Percentiles rank a stretch among this genome's conserved stretches.
Evolutionary conservation across 2,329 filamentous ascomycete species (phyloP).

Genomic region (Colletotrichum sp.): DNA sequence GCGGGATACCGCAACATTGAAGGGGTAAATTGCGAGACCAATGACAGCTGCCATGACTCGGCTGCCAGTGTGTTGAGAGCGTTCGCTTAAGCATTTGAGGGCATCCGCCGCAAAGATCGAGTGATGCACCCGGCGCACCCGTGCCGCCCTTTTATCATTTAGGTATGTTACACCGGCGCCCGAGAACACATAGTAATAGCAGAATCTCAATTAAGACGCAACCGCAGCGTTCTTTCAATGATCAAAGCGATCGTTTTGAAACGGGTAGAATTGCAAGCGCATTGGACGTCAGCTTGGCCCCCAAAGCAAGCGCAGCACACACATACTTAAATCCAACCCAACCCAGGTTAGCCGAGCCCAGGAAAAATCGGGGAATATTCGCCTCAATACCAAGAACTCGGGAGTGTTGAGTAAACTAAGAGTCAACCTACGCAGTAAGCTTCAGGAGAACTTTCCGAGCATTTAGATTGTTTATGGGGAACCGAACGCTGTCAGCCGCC

Average conservation of each 20-base stretch:
- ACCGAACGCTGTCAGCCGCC: neutral
- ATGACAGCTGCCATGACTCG: neutral
- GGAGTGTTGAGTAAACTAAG: neutral
- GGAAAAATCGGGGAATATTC: neutral
- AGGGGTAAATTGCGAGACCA: neutral
- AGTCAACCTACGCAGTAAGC: neutral
- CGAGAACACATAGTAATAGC: neutral
- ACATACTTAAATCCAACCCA: neutral
- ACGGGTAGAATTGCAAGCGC: neutral
- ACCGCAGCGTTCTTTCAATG: neutral
- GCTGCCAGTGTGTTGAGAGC: neutral
- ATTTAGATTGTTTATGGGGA: neutral
- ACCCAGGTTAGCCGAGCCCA: neutral
- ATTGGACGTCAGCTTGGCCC: neutral
- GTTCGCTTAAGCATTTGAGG: neutral
- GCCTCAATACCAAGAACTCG: neutral
- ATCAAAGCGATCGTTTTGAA: neutral
- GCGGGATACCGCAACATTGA: neutral
- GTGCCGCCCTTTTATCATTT: neutral
- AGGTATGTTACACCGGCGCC: neutral
- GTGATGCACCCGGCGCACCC: neutral
- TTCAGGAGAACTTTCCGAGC: neutral
- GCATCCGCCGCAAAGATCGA: neutral
- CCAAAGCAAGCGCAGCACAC: neutral
- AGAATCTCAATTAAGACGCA: neutral